Conservation (phyloP, 2,329 filamentous ascomycete species). For the Fusarium tuaranense region DNA sequence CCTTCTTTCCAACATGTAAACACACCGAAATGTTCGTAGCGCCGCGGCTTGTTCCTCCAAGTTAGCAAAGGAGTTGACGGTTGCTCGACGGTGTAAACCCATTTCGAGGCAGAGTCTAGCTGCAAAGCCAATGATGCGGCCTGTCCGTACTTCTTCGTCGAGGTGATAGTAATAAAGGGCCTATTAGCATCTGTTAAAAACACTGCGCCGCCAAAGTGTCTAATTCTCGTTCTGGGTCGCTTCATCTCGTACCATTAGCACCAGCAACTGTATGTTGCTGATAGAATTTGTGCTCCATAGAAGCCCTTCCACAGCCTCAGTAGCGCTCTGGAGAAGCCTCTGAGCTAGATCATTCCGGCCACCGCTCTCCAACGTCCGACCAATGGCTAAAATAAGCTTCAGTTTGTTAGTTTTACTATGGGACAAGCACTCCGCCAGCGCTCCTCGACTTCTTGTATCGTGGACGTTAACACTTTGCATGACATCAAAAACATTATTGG, state of each 20-base stretch:
- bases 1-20: not conserved
- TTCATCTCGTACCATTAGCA: not conserved
- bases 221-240: not conserved
- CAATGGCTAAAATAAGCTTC: not conserved
- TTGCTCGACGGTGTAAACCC: not conserved
- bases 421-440: not conserved
- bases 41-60: not conserved
- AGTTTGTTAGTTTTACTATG: not conserved
- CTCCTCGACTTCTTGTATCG: not conserved
- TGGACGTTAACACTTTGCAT: not conserved
- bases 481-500: not conserved
- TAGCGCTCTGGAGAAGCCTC: not conserved
- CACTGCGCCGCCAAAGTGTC: not conserved
- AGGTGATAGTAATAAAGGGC: not conserved
- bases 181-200: not conserved
- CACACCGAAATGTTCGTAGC: not conserved
- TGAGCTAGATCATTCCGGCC: not conserved
- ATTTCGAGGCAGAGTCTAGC: not conserved
- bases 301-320: not conserved
- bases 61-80: not conserved
- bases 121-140: not conserved
- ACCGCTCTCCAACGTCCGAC: not conserved
- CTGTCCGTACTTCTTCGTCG: not conserved
- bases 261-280: not conserved
- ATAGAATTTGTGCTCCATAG: not conserved